Percentiles rank a stretch among this genome's conserved stretches.
These are phyloP conservation scores for Backusella parvicylindrica DNA, from an alignment of 192 early-diverging fungal genomes.

Conservation along the genomic window DNA sequence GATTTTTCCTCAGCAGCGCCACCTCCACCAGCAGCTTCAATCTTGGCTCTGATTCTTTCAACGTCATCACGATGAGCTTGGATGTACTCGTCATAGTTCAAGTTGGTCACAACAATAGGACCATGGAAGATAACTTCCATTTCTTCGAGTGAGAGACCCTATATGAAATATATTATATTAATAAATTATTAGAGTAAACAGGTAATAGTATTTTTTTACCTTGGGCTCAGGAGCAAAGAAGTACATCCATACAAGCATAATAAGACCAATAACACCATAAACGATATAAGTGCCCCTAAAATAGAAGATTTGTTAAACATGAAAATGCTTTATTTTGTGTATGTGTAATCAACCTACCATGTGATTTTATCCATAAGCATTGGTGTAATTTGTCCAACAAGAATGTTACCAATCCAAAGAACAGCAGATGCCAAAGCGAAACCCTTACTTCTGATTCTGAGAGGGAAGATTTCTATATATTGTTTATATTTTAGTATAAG, in stretches of 20 bases:
- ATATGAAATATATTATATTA: neutral
- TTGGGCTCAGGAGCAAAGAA: conserved; percentile 8
- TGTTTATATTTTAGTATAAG: neutral
- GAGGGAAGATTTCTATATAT: conserved; percentile 71
- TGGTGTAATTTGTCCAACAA: conserved; percentile 15
- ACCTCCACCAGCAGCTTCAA: neutral
- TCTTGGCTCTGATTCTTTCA: conserved; percentile 12
- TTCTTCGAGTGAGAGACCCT: conserved; percentile 26
- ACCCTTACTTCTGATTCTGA: conserved; percentile 80
- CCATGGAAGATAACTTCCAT: conserved; percentile 25
- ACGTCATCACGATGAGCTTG: conserved; percentile 18
- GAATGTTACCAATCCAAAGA: conserved; percentile 79
- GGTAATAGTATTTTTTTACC: neutral
- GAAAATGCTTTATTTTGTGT: neutral
- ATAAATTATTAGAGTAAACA: neutral
- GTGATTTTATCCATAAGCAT: conserved; percentile 22
- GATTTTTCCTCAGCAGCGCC: neutral
- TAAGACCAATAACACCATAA: conserved; percentile 15
- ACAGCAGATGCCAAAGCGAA: conserved; percentile 74
- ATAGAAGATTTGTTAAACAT: neutral
- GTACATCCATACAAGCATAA: conserved; percentile 8
- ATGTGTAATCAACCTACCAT: neutral
- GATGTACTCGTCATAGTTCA: conserved; percentile 13
- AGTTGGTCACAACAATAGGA: conserved; percentile 20
- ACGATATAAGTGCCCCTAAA: conserved; percentile 9